These are phyloP conservation scores for Fusarium sp. DNA, from an alignment of 2,329 filamentous ascomycete genomes.

Conservation along the genomic window DNA sequence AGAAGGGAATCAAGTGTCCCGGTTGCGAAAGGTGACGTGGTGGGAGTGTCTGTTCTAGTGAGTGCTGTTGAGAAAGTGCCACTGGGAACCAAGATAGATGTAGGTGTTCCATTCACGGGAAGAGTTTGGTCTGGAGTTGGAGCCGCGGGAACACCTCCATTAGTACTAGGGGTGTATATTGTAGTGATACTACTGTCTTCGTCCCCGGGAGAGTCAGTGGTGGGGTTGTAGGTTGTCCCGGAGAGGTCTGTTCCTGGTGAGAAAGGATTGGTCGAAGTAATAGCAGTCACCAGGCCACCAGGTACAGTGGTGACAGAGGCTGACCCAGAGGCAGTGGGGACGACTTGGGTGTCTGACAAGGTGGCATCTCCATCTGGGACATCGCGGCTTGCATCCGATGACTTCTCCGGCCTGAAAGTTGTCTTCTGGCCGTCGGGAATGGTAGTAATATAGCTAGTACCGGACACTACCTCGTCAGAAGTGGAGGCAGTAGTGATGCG, in stretches of 20 bases:
- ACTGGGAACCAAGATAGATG: accelerated
- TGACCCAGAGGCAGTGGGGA: accelerated
- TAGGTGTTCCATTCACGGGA: neutral
- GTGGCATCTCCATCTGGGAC: accelerated
- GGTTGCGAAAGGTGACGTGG: accelerated
- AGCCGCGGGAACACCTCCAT: accelerated
- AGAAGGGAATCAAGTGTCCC: neutral
- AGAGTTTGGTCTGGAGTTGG: accelerated
- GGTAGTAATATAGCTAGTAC: accelerated
- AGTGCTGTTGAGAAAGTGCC: neutral
- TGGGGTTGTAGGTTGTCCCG: accelerated
- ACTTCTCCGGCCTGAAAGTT: accelerated
- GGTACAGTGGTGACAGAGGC: neutral
- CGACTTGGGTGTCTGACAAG: neutral
- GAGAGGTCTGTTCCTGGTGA: neutral
- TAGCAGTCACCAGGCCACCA: neutral
- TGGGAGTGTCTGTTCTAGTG: neutral
- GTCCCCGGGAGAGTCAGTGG: neutral
- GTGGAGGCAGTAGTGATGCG: neutral
- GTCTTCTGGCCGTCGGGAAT: accelerated
- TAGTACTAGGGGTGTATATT: neutral
- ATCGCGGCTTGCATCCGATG: neutral
- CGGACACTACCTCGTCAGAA: neutral
- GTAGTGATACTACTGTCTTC: neutral
- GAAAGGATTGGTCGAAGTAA: accelerated